Percentiles rank a stretch among this genome's conserved stretches.
phyloP scores from a whole-genome alignment of 371 early-diverging fungal species.

The Smittium culicis region DNA sequence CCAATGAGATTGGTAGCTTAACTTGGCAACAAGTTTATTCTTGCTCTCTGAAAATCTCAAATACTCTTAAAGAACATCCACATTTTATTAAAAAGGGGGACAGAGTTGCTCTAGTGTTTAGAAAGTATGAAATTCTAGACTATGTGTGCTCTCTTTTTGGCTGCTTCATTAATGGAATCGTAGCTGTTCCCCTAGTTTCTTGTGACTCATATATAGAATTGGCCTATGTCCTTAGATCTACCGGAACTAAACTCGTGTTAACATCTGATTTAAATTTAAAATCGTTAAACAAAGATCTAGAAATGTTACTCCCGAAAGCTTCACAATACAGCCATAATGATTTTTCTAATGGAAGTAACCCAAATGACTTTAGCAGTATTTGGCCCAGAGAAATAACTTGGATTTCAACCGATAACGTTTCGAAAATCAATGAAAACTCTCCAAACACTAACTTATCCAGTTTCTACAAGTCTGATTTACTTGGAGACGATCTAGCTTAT shows the following conservation, averaged over 20 bases:
- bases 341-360: not conserved
- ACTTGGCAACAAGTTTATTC: conserved; percentile 62
- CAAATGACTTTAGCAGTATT: not conserved
- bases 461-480: conserved; percentile 3
- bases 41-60: conserved; percentile 54
- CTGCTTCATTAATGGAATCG: conserved; percentile 67
- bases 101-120: conserved; percentile 62
- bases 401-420: not conserved
- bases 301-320: conserved; percentile 15
- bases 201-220: conserved; percentile 67
- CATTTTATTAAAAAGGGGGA: conserved; percentile 43
- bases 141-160: conserved; percentile 62
- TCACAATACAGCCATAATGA: not conserved
- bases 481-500: conserved; percentile 53
- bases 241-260: conserved; percentile 49
- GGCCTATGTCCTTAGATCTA: conserved; percentile 51
- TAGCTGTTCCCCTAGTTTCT: conserved; percentile 69
- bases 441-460: not conserved
- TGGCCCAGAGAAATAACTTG: conserved; percentile 1
- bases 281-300: conserved; percentile 52
- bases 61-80: conserved; percentile 40
- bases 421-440: not conserved
- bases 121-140: conserved; percentile 69
- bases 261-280: conserved; percentile 67
- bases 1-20: conserved; percentile 45